A percentile compares a stretch with the other conserved stretches of the same genome.
These are phyloP conservation scores for Cephalotrichum gorgonifer DNA, from an alignment of 2,329 filamentous ascomycete genomes.

Conservation along the genomic window DNA sequence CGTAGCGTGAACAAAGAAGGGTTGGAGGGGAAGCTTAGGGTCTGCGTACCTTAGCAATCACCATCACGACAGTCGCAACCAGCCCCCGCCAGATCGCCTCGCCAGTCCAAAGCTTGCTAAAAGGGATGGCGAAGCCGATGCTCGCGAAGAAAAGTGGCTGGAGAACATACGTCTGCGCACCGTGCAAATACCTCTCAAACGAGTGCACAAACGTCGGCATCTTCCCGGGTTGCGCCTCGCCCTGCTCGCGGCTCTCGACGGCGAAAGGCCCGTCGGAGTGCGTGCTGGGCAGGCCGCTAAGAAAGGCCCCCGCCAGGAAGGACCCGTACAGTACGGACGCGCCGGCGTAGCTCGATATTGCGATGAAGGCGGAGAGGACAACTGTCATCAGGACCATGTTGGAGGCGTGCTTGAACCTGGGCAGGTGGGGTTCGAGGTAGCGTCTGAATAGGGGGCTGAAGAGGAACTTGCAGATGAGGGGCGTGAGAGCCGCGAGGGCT, in stretches of 20 bases:
- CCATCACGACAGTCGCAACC: slow-evolving; percentile 46
- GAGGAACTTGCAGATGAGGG: slow-evolving; percentile 23
- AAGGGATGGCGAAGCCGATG: slow-evolving; percentile 52
- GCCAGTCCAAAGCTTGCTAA: slow-evolving; percentile 41
- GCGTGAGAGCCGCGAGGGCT: slow-evolving; percentile 21
- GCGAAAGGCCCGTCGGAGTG: slow-evolving; percentile 21
- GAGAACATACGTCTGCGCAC: slow-evolving; percentile 30
- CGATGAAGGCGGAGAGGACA: slow-evolving; percentile 15
- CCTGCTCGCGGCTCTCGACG: slow-evolving; percentile 20
- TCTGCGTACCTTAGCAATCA: slow-evolving; percentile 24
- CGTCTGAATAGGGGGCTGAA: slow-evolving; percentile 23
- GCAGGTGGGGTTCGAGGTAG: slow-evolving; percentile 21
- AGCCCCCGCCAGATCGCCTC: slow-evolving; percentile 44
- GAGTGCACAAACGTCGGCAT: slow-evolving; percentile 26
- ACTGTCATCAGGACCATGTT: slow-evolving; percentile 20
- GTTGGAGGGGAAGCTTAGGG: background rate
- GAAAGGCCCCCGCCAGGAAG: slow-evolving; percentile 27
- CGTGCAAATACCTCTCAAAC: slow-evolving; percentile 24
- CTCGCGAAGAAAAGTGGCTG: slow-evolving; percentile 48
- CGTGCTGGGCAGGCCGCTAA: slow-evolving; percentile 24
- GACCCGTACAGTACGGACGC: slow-evolving; percentile 26
- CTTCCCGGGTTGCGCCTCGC: slow-evolving; percentile 18
- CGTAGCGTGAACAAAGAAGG: background rate
- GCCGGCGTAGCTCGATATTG: slow-evolving; percentile 22
- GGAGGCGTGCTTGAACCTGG: slow-evolving; percentile 17